Percentiles rank a stretch among this genome's conserved stretches.
Conservation (phyloP, 2,329 filamentous ascomycete species). For the Beauveria australis region DNA sequence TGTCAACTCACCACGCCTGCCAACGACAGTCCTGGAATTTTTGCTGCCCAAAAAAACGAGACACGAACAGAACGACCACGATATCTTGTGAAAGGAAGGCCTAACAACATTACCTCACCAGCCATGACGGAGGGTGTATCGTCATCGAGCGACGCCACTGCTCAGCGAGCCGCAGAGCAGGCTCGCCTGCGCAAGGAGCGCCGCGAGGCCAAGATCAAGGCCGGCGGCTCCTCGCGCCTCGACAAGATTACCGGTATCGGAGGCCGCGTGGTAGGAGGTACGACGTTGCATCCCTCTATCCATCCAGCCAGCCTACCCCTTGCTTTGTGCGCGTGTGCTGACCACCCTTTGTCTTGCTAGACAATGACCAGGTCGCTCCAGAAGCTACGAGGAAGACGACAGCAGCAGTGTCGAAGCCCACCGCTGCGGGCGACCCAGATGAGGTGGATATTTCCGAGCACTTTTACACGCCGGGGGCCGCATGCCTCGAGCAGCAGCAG, state of each 20-base stretch:
- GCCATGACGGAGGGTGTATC: slow-evolving; percentile 32
- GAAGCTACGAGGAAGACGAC: slow-evolving; percentile 22
- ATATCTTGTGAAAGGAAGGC: background rate
- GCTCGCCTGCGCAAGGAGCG: slow-evolving; percentile 70
- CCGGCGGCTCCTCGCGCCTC: slow-evolving; percentile 60
- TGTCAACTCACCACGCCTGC: background rate
- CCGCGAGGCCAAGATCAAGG: slow-evolving; percentile 69
- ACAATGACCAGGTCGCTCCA: slow-evolving; percentile 23
- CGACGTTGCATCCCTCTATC: background rate
- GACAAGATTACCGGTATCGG: slow-evolving; percentile 68
- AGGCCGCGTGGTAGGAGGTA: slow-evolving; percentile 28
- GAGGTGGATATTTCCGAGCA: slow-evolving; percentile 75
- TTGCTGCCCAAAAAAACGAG: background rate
- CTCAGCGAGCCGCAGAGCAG: slow-evolving; percentile 51
- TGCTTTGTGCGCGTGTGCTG: background rate
- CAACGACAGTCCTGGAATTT: background rate
- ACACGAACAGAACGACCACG: background rate
- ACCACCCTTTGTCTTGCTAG: background rate
- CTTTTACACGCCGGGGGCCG: slow-evolving; percentile 50
- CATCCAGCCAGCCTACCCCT: background rate
- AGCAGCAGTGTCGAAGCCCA: slow-evolving; percentile 19
- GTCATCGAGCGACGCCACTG: slow-evolving; percentile 35
- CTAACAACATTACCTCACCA: background rate
- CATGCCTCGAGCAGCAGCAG: slow-evolving; percentile 9
- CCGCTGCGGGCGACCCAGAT: slow-evolving; percentile 54